Conservation (phyloP, 73 alveolate genomes). For the Blepharisma stoltei region DNA sequence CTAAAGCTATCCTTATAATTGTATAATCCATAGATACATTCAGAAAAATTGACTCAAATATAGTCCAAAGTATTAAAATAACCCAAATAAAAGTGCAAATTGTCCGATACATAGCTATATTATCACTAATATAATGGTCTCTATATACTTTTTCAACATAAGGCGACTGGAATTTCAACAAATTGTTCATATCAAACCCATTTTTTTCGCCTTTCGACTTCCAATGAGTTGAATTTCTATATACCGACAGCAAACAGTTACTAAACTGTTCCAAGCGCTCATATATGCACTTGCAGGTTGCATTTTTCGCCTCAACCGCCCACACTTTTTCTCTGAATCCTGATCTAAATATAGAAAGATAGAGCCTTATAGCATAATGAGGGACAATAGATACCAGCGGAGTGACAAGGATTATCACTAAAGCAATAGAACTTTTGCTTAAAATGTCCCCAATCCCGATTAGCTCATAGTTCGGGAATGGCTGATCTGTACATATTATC, state of each 20-base stretch:
- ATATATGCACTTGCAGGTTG: too few relatives aligned
- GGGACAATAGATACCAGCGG: too few relatives aligned
- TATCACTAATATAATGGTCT: not conserved
- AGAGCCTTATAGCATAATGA: too few relatives aligned
- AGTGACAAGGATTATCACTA: too few relatives aligned
- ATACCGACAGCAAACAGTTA: not conserved
- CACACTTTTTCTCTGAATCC: too few relatives aligned
- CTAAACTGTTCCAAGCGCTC: not conserved
- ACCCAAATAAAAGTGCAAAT: not conserved
- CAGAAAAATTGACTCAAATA: not conserved
- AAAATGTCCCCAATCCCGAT: not conserved
- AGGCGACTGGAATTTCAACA: not conserved
- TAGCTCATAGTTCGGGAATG: not conserved
- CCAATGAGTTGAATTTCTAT: slow-evolving; percentile 14
- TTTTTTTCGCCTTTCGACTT: not conserved
- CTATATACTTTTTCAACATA: not conserved
- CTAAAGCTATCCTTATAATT: not conserved
- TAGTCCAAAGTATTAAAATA: not conserved
- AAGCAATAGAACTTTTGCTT: not conserved
- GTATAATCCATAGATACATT: not conserved
- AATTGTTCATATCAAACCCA: not conserved
- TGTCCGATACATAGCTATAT: not conserved
- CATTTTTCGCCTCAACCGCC: too few relatives aligned
- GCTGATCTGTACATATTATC: not conserved
- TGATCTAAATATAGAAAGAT: too few relatives aligned